Evolutionary conservation across 2,329 filamentous ascomycete genomes (phyloP).

Genomic region (Alternaria sp.): DNA sequence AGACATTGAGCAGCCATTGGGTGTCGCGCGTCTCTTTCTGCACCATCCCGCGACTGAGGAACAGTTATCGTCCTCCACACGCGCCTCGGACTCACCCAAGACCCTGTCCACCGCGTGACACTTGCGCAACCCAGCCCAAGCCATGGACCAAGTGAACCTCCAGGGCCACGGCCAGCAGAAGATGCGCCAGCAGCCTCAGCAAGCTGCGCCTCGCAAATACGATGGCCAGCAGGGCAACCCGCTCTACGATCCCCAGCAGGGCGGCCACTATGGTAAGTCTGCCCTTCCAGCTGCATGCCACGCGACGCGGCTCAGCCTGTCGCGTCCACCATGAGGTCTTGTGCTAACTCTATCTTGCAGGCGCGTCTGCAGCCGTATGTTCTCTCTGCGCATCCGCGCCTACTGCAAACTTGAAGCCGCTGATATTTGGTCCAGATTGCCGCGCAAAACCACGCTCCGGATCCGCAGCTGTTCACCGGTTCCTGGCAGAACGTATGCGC

Average conservation of each 20-base stretch:
- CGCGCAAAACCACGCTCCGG: constrained; percentile 85
- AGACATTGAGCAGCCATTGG: constrained; percentile 37
- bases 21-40: constrained; percentile 26
- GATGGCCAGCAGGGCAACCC: constrained; percentile 61
- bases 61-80: constrained; percentile 10
- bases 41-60: constrained; percentile 26
- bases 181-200: constrained; percentile 46
- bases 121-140: constrained; percentile 37
- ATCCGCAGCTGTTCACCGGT: constrained; percentile 87
- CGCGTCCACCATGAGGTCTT: constrained; percentile 9
- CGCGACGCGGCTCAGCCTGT: constrained; percentile 10
- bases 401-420: constrained; percentile 22
- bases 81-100: constrained; percentile 28
- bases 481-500: constrained; percentile 86
- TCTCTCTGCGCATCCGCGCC: constrained; percentile 23
- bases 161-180: constrained; percentile 49
- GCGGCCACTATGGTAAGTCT: constrained; percentile 60
- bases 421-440: constrained; percentile 71
- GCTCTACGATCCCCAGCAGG: constrained; percentile 56
- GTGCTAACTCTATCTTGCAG: constrained; percentile 52
- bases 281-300: neutral
- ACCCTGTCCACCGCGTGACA: constrained; percentile 44
- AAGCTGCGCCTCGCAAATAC: constrained; percentile 54
- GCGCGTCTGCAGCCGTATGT: constrained; percentile 74
- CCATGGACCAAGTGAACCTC: constrained; percentile 51